These are phyloP conservation scores for Pythium diclinum DNA, from an alignment of 352 stramenopile species.

Conservation along the genomic window DNA sequence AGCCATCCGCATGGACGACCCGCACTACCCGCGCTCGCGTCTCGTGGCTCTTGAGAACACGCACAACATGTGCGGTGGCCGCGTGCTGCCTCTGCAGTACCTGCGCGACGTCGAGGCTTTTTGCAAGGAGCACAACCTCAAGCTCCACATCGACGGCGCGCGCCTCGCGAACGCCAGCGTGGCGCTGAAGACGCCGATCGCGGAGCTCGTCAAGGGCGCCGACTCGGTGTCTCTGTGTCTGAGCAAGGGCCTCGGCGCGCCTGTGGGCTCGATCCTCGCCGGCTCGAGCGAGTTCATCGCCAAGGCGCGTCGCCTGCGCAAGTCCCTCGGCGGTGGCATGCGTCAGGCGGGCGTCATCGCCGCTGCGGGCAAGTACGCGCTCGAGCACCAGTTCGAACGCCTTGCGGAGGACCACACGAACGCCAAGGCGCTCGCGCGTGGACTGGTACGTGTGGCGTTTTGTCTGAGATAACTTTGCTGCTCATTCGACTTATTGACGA, in stretches of 20 bases:
- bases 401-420: slow-evolving; percentile 83
- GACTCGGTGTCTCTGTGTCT: slow-evolving; percentile 95
- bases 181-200: slow-evolving; percentile 57
- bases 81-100: slow-evolving; percentile 84
- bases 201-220: slow-evolving; percentile 73
- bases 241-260: slow-evolving; percentile 95
- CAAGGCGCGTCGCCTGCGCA: slow-evolving; percentile 89
- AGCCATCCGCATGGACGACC: slow-evolving; percentile 74
- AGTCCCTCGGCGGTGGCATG: slow-evolving; percentile 97
- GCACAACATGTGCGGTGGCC: slow-evolving; percentile 95
- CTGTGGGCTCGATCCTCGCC: slow-evolving; percentile 92
- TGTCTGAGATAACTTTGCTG: neutral
- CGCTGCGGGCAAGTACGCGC: slow-evolving; percentile 88
- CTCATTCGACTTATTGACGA: too few species aligned
- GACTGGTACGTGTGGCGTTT: slow-evolving; percentile 29
- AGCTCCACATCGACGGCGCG: slow-evolving; percentile 95
- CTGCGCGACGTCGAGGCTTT: slow-evolving; percentile 73
- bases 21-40: slow-evolving; percentile 78
- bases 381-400: slow-evolving; percentile 86
- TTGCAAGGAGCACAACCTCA: slow-evolving; percentile 70
- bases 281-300: slow-evolving; percentile 88
- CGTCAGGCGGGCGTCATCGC: slow-evolving; percentile 94
- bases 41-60: slow-evolving; percentile 97
- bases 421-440: slow-evolving; percentile 62
- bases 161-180: slow-evolving; percentile 95